Conservation (phyloP, 2,329 filamentous ascomycete species). For the Penicillium freii region DNA sequence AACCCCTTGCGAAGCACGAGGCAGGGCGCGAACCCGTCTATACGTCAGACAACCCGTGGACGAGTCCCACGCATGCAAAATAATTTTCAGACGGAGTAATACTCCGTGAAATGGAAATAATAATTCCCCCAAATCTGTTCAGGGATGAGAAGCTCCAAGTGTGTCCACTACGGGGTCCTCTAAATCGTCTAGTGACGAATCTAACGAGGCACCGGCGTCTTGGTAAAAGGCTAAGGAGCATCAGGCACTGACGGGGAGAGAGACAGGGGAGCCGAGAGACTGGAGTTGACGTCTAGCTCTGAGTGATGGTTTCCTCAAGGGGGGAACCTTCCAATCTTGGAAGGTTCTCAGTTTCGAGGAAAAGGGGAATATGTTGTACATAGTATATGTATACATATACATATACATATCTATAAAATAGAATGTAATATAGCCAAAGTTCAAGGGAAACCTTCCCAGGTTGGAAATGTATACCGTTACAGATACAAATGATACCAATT, state of each 20-base stretch:
- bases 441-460: background rate
- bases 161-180: slow-evolving; percentile 12
- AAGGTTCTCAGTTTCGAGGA: background rate
- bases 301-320: background rate
- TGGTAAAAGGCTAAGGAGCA: background rate
- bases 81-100: background rate
- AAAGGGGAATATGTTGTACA: background rate
- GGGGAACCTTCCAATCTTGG: no score
- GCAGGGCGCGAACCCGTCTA: slow-evolving; percentile 17
- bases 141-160: slow-evolving; percentile 1
- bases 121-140: background rate
- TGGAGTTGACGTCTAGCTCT: background rate
- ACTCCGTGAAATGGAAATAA: background rate
- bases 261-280: slow-evolving; percentile 6
- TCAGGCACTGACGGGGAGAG: background rate
- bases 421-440: background rate
- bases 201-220: slow-evolving; percentile 7
- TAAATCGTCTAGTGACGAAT: background rate
- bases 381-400: background rate
- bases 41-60: slow-evolving; percentile 9
- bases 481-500: background rate
- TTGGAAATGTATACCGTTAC: no score
- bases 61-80: slow-evolving; percentile 4
- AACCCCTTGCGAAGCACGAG: slow-evolving; percentile 17
- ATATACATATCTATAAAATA: background rate